Percentiles rank a stretch among this genome's conserved stretches.
These are phyloP conservation scores for Breviolum minutum DNA, from an alignment of 73 alveolate genomes.

Conservation along the genomic window DNA sequence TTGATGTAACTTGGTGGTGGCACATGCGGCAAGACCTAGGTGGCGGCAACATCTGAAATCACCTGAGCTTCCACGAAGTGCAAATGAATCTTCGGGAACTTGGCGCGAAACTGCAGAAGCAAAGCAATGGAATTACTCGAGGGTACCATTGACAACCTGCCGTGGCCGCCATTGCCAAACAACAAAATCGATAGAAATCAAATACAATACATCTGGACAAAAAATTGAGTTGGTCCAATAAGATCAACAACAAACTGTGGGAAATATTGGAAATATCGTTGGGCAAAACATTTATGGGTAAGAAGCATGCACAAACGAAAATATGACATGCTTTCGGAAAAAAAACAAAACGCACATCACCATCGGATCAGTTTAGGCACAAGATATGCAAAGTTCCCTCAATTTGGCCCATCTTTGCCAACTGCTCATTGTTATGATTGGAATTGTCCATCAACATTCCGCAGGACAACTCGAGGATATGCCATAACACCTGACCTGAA, in stretches of 20 bases:
- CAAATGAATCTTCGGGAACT: background rate
- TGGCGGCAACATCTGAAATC: no score
- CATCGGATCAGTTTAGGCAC: no score
- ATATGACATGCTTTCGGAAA: no score
- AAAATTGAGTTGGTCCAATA: no score
- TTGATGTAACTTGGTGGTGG: no score
- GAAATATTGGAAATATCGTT: no score
- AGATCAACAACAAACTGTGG: no score
- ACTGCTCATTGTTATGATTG: background rate
- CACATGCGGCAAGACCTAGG: no score
- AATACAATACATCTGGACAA: background rate
- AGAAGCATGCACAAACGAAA: no score
- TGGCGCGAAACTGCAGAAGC: constrained; percentile 5
- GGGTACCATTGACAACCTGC: background rate
- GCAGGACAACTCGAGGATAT: background rate
- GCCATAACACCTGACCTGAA: background rate
- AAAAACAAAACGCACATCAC: no score
- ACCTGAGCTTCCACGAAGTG: background rate
- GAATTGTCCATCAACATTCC: background rate
- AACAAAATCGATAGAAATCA: background rate
- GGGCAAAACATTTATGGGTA: no score
- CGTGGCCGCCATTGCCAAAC: background rate
- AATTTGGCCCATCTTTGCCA: background rate
- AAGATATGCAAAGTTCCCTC: background rate
- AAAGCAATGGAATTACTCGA: constrained; percentile 13